phyloP scores from a whole-genome alignment of 164 flowering plant genomes.

The Sedum album region DNA sequence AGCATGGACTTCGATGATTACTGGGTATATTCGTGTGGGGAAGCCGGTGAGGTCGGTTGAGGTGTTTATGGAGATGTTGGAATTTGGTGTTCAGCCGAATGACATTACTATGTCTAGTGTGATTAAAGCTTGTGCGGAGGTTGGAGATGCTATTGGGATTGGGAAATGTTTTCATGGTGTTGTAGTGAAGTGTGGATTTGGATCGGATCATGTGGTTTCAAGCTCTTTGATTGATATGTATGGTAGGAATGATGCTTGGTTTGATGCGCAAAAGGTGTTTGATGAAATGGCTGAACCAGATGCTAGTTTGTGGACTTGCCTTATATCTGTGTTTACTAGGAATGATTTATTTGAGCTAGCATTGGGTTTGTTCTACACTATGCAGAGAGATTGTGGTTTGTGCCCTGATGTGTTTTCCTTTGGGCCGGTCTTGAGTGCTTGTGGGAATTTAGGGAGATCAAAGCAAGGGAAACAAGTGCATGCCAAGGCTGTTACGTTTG shows the following conservation, averaged over 20 bases:
- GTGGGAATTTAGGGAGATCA: constrained; percentile 59
- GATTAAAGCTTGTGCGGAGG: constrained; percentile 64
- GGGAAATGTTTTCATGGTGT: constrained; percentile 59
- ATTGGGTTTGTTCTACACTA: constrained; percentile 35
- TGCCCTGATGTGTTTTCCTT: constrained; percentile 52
- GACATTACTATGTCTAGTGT: constrained; percentile 63
- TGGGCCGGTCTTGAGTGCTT: constrained; percentile 65
- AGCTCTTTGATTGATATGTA: constrained; percentile 75
- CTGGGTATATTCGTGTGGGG: constrained; percentile 44
- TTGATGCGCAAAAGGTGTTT: constrained; percentile 45
- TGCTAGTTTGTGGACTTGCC: constrained; percentile 59
- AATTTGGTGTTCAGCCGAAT: constrained; percentile 43
- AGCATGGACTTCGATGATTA: constrained; percentile 69
- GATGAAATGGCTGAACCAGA: constrained; percentile 64
- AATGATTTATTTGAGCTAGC: constrained; percentile 57
- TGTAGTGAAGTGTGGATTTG: constrained; percentile 48
- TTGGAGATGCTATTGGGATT: constrained; percentile 22
- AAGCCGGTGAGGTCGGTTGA: constrained; percentile 27
- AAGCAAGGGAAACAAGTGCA: constrained; percentile 73
- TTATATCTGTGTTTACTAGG: constrained; percentile 53
- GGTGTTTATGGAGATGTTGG: constrained; percentile 51
- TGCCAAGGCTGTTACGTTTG: constrained; percentile 38
- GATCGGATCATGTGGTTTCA: constrained; percentile 38
- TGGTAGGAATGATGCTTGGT: constrained; percentile 35
- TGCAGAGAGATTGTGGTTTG: constrained; percentile 33